These are phyloP conservation scores for Hawksworthiomyces lignivorus DNA, from an alignment of 2,329 filamentous ascomycete species.

Conservation along the genomic window DNA sequence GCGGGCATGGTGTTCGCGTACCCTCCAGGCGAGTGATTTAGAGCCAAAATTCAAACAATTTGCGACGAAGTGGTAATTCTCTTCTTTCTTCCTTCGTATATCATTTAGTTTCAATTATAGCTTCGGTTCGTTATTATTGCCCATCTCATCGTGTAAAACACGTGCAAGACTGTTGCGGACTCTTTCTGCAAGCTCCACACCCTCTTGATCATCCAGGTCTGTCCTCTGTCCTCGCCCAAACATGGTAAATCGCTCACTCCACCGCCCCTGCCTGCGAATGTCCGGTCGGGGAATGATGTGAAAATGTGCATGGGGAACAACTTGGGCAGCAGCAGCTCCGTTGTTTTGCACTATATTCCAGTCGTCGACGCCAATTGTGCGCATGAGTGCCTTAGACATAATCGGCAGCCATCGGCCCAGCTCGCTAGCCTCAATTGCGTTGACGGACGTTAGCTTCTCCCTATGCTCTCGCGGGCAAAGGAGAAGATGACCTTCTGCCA, in stretches of 20 bases:
- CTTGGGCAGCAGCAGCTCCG: slow-evolving; percentile 79
- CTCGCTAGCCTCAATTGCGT: slow-evolving; percentile 53
- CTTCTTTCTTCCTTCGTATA: background rate
- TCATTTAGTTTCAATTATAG: background rate
- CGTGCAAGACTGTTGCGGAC: slow-evolving; percentile 11
- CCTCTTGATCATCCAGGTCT: slow-evolving; percentile 72
- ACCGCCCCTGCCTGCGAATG: slow-evolving; percentile 44
- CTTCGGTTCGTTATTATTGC: slow-evolving; percentile 4
- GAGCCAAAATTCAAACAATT: too few relatives aligned
- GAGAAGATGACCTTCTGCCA: slow-evolving; percentile 75
- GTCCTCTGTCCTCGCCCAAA: slow-evolving; percentile 67
- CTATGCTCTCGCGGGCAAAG: slow-evolving; percentile 72
- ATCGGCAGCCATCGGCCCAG: slow-evolving; percentile 63
- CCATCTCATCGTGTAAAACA: slow-evolving; percentile 19
- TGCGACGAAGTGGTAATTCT: background rate
- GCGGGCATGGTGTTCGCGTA: too few relatives aligned
- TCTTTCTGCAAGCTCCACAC: slow-evolving; percentile 42
- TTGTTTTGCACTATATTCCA: slow-evolving; percentile 99
- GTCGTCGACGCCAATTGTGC: slow-evolving; percentile 64
- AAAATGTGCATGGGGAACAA: slow-evolving; percentile 90
- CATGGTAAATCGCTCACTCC: slow-evolving; percentile 68
- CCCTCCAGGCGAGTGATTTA: too few relatives aligned
- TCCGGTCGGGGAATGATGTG: slow-evolving; percentile 85
- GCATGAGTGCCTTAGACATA: slow-evolving; percentile 62
- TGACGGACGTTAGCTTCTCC: slow-evolving; percentile 68